These are phyloP conservation scores for Metschnikowia colocasiae DNA, from an alignment of 805 yeast genomes.

Conservation along the genomic window DNA sequence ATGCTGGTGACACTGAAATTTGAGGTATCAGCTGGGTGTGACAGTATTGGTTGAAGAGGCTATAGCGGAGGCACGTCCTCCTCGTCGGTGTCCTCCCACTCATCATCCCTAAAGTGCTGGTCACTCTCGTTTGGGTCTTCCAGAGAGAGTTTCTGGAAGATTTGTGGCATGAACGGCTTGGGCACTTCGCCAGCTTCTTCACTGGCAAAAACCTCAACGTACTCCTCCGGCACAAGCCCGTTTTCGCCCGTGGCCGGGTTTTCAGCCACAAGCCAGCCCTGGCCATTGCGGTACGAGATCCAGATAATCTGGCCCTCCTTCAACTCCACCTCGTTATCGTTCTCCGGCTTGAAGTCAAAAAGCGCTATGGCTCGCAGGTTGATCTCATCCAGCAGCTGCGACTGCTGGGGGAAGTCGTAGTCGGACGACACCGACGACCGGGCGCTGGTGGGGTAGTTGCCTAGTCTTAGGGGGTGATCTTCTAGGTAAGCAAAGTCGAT, in stretches of 20 bases:
- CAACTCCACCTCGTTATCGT: conserved; percentile 83
- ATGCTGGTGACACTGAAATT: no score
- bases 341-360: conserved; percentile 88
- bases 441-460: conserved; percentile 27
- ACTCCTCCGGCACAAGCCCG: conserved; percentile 94
- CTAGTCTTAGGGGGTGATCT: conserved; percentile 68
- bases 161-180: conserved; percentile 46
- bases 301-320: conserved; percentile 78
- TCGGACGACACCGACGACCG: conserved; percentile 11
- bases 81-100: conserved; percentile 30
- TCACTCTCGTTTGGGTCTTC: not conserved
- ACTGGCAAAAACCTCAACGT: conserved; percentile 55
- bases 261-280: conserved; percentile 96
- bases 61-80: conserved; percentile 16
- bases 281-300: conserved; percentile 90
- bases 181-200: conserved; percentile 35
- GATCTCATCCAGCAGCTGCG: conserved; percentile 31
- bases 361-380: conserved; percentile 73
- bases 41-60: no score
- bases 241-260: conserved; percentile 73
- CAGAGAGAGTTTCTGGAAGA: conserved; percentile 18
- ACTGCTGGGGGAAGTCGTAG: conserved; percentile 9
- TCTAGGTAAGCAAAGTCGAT: conserved; percentile 81
- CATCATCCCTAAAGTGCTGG: conserved; percentile 21
- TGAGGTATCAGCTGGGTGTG: no score